Percentiles rank a stretch among this genome's conserved stretches.
Conservation (phyloP, 768 basidiomycete species). For the Porphyrellus cyaneotinctus region DNA sequence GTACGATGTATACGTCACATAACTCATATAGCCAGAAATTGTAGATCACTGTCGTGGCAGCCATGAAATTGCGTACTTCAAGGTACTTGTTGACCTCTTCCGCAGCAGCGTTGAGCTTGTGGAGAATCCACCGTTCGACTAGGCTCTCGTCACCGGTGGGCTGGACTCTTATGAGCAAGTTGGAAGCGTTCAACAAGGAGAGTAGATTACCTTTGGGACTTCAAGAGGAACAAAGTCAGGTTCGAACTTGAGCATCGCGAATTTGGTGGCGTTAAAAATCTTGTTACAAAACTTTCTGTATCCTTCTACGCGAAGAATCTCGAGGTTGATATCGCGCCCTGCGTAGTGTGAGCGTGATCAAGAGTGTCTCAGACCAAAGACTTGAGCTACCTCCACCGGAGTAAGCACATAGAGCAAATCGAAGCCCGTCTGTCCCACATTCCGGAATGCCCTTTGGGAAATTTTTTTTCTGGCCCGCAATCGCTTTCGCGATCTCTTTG, state of each 20-base stretch:
- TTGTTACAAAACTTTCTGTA: slow-evolving; percentile 99
- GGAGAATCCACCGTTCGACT: slow-evolving; percentile 92
- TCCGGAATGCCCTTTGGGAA: slow-evolving; percentile 99
- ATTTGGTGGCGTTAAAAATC: slow-evolving; percentile 98
- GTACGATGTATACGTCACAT: slow-evolving; percentile 97
- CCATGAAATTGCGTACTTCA: slow-evolving; percentile 86
- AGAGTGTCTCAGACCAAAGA: neutral
- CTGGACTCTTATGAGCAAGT: slow-evolving; percentile 36
- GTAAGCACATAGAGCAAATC: slow-evolving; percentile 94
- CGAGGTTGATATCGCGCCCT: slow-evolving; percentile 97
- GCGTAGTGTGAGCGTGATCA: neutral
- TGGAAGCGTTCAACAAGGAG: neutral
- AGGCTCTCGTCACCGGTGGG: slow-evolving; percentile 87
- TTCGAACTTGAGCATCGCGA: slow-evolving; percentile 97
- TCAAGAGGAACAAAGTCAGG: slow-evolving; percentile 73
- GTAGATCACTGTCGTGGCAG: slow-evolving; percentile 77
- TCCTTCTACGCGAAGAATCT: slow-evolving; percentile 93
- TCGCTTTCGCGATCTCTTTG: slow-evolving; percentile 87
- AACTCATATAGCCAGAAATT: slow-evolving; percentile 98
- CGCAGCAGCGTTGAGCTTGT: slow-evolving; percentile 85
- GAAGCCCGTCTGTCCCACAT: slow-evolving; percentile 93
- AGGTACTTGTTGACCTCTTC: slow-evolving; percentile 72
- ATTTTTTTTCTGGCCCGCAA: slow-evolving; percentile 95
- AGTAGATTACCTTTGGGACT: slow-evolving; percentile 53
- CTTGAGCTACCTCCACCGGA: slow-evolving; percentile 68